Evolutionary conservation across 306 rosid species (phyloP).

Genomic region (Trichosanthes cucumerina): DNA sequence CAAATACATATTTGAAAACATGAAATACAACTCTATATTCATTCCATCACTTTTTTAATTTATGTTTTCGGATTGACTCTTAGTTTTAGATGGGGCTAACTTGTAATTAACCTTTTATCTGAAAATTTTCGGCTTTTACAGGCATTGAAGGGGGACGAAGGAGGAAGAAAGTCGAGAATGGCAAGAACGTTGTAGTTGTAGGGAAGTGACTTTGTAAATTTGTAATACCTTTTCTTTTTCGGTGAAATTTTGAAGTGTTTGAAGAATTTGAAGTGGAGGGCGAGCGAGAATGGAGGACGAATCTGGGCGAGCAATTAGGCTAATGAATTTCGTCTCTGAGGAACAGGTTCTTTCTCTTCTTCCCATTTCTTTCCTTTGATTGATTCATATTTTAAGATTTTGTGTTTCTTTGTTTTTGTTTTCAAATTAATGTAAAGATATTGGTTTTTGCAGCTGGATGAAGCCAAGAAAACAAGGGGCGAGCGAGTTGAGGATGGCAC

Average conservation of each 20-base stretch:
- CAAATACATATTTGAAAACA: no score
- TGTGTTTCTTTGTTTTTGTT: neutral
- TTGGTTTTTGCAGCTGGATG: constrained; percentile 45
- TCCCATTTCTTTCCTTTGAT: neutral
- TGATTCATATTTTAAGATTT: neutral
- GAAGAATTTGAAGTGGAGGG: neutral
- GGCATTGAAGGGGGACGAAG: no score
- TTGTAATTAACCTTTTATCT: no score
- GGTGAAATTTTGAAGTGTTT: neutral
- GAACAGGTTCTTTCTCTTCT: constrained; percentile 49
- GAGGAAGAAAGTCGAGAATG: neutral
- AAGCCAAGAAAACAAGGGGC: constrained; percentile 65
- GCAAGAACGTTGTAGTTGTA: neutral
- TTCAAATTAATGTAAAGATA: neutral
- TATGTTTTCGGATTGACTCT: no score
- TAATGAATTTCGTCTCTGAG: constrained; percentile 84
- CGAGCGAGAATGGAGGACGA: constrained; percentile 51
- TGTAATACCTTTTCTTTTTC: neutral
- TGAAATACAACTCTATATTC: no score
- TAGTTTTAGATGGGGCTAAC: no score
- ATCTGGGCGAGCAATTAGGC: constrained; percentile 39
- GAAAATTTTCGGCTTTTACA: no score
- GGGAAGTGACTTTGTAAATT: neutral
- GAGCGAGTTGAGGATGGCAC: constrained; percentile 88
- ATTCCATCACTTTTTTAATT: no score